Evolutionary conservation across 192 early-diverging fungal genomes (phyloP).

Genomic region (Physocladia obscura): DNA sequence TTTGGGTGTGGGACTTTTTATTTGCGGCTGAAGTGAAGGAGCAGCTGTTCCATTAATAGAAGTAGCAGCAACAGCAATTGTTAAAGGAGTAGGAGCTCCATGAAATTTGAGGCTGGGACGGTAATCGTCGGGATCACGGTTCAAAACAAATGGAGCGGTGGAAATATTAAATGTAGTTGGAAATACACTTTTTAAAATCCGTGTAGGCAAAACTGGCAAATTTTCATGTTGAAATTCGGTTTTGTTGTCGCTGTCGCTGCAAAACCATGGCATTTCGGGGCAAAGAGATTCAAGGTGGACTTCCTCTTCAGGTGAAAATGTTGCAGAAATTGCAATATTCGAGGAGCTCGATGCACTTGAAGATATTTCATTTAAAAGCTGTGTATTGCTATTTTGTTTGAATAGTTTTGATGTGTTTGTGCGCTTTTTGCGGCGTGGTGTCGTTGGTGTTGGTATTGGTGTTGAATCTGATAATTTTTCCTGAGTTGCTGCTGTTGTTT

Average conservation of each 20-base stretch:
- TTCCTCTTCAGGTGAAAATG: constrained; percentile 10
- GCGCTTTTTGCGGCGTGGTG: not conserved
- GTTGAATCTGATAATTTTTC: not conserved
- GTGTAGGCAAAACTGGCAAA: not conserved
- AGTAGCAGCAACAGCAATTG: not conserved
- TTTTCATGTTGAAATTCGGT: not conserved
- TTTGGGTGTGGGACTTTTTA: constrained; percentile 7
- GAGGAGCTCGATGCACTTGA: not conserved
- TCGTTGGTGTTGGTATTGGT: not conserved
- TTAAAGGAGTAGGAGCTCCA: too few species aligned
- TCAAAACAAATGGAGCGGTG: constrained; percentile 1
- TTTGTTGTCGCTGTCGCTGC: not conserved
- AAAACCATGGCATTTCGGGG: constrained; percentile 16
- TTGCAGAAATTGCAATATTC: not conserved
- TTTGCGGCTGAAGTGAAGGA: not conserved
- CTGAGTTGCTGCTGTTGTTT: not conserved
- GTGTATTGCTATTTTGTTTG: constrained; percentile 10
- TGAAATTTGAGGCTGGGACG: constrained; percentile 3
- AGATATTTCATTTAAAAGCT: not conserved
- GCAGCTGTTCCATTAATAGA: not conserved
- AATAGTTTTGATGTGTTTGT: not conserved
- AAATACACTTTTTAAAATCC: constrained; percentile 13
- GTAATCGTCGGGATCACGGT: constrained; percentile 19
- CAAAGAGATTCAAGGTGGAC: constrained; percentile 3
- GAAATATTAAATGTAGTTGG: constrained; percentile 15